Base-by-base conservation (phyloP, 495 filamentous ascomycete species). In the Penicillium riverlandense region DNA sequence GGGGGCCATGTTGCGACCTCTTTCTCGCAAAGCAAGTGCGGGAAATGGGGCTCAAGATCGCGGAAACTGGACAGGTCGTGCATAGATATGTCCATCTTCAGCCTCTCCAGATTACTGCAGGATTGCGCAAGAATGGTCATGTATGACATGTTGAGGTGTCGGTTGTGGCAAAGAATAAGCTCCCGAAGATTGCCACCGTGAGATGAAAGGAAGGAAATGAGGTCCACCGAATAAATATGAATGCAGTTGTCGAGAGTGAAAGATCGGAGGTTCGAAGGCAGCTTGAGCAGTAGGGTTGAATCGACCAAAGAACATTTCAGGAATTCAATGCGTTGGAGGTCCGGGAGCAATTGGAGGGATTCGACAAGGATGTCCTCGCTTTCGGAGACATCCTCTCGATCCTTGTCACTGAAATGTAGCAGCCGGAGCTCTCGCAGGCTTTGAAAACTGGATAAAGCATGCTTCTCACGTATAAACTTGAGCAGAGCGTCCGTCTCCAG, bases 201-300 rank as follows among this genome's bases (percentile, higher is more conserved):
- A 1, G 72, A 68, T 6, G 68, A 44, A 12, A 96, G 72, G 45
- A 83, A 92, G 0, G 43, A 45, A 10, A 65, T 57, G 12, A 96
- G 61, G 40, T 75, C 69, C 8, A 73, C 60, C 1, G 83, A 78
- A 2, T 65, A 77, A 0, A 94, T 49, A 11, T 82, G 76, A 54
- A 78, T 78, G 55, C 88, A 95, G 54, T 90, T 90, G 45, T 78
- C 77, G 12, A 95, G 61, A 38, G 82, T 80, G 7, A 96, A 69
- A 6, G 71, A 76, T 11, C 71, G 68, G 9, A 96, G 69, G 4
- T 61, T 71, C 8, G 61, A 68, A 2, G 89, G 86, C 8, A 96
- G 66, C 9, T 75, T 66, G 1, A 69, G 60, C 8, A 94, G 57
- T 6, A 88, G 59, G 8, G 64, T 58, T 8, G 74, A 72, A 40